Conservation (phyloP, 2,329 filamentous ascomycete genomes). For the Ilyonectria destructans region DNA sequence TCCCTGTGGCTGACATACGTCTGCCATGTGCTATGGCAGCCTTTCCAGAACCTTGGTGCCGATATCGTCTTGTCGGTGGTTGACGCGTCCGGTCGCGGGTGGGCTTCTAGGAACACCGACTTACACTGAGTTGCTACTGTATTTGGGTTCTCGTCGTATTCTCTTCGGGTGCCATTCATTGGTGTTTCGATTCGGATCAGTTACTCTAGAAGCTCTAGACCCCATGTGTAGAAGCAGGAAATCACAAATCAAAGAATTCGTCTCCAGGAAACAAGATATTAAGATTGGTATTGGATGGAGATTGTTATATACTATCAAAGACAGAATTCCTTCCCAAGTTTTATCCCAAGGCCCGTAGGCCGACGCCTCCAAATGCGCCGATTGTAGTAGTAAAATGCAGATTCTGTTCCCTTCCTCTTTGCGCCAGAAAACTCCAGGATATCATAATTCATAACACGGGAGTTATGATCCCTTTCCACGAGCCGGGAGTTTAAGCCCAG, state of each 20-base stretch:
- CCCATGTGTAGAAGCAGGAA: not conserved
- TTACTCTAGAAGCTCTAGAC: not conserved
- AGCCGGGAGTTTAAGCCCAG: slow-evolving; percentile 42
- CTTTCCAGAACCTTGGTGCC: slow-evolving; percentile 1
- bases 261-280: slow-evolving; percentile 32
- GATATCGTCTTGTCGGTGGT: not conserved
- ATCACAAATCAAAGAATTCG: not conserved
- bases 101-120: not conserved
- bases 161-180: not conserved
- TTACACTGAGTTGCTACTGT: not conserved
- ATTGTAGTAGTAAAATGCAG: slow-evolving; percentile 29
- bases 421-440: slow-evolving; percentile 46
- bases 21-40: slow-evolving; percentile 8
- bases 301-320: slow-evolving; percentile 43
- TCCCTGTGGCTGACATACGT: slow-evolving; percentile 40
- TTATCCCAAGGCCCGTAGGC: slow-evolving; percentile 37
- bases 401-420: slow-evolving; percentile 33
- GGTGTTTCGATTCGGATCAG: not conserved
- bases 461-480: slow-evolving; percentile 34
- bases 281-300: slow-evolving; percentile 48
- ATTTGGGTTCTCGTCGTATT: not conserved
- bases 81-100: not conserved
- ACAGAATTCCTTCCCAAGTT: slow-evolving; percentile 33
- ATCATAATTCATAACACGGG: slow-evolving; percentile 49
- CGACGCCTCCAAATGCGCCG: slow-evolving; percentile 40